Evolutionary conservation across 106 monocot genomes (phyloP).

Genomic region (Amphibolis antarctica): DNA sequence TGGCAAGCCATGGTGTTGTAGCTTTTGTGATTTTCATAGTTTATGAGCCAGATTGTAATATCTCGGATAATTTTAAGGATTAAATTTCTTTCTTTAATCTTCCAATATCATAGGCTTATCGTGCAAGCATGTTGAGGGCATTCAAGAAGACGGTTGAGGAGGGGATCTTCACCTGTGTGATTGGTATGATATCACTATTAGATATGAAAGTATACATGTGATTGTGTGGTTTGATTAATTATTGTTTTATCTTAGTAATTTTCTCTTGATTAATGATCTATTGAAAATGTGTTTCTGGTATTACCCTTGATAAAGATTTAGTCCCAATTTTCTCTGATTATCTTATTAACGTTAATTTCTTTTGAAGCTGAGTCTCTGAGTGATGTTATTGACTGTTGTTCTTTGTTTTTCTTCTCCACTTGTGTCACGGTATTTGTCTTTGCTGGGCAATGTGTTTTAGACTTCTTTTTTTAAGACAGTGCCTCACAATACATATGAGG

Average conservation of each 20-base stretch:
- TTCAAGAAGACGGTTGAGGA: conserved; percentile 98
- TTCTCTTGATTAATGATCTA: no score
- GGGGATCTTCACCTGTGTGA: conserved; percentile 77
- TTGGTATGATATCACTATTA: conserved; percentile 48
- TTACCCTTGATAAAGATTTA: neutral
- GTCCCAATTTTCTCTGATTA: neutral
- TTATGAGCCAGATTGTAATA: no score
- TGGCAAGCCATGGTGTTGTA: no score
- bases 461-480: neutral
- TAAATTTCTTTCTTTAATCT: neutral
- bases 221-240: neutral
- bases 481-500: neutral
- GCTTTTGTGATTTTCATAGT: no score
- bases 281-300: neutral
- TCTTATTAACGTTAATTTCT: neutral
- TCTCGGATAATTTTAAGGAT: no score
- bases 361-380: neutral
- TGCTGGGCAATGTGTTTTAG: neutral
- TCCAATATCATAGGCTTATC: conserved; percentile 46
- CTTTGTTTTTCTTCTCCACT: neutral
- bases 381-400: neutral
- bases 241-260: no score
- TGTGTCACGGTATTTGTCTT: neutral
- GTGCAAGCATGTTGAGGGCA: conserved; percentile 90
- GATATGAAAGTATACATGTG: neutral